These are phyloP conservation scores for Kregervanrija pseudodelftensis DNA, from an alignment of 805 yeast species.

Conservation along the genomic window DNA sequence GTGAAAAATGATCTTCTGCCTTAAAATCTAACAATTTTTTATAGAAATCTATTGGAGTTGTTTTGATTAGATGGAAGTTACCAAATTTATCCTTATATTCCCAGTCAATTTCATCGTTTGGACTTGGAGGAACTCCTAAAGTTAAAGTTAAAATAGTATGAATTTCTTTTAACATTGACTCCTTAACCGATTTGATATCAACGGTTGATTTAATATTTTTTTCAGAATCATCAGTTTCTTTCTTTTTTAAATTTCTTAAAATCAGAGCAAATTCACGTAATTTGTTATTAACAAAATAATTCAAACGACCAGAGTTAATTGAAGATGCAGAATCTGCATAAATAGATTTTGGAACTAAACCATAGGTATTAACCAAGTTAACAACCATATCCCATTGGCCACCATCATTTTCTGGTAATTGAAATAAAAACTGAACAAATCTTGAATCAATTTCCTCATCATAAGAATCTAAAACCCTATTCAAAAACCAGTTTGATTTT, in stretches of 20 bases:
- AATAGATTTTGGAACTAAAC: conserved; percentile 65
- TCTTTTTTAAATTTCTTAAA: conserved; percentile 45
- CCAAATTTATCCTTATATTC: conserved; percentile 70
- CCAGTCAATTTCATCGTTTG: conserved; percentile 62
- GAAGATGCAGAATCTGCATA: conserved; percentile 67
- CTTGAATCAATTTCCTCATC: conserved; percentile 67
- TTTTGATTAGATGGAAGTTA: conserved; percentile 40
- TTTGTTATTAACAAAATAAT: conserved; percentile 60
- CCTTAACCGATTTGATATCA: conserved; percentile 20
- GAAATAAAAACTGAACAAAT: conserved; percentile 55
- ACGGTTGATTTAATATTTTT: conserved; percentile 2
- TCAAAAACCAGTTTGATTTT: conserved; percentile 74
- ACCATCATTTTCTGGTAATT: conserved; percentile 72
- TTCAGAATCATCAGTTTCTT: conserved; percentile 29
- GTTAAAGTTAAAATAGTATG: conserved; percentile 62
- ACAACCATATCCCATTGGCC: conserved; percentile 88
- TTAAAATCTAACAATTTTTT: conserved; percentile 45
- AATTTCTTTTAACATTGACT: conserved; percentile 48
- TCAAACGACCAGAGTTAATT: conserved; percentile 47
- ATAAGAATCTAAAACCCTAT: conserved; percentile 63
- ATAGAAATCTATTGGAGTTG: conserved; percentile 67
- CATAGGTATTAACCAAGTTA: conserved; percentile 70
- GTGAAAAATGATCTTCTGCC: conserved; percentile 49
- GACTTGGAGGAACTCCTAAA: conserved; percentile 75
- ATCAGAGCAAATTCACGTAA: conserved; percentile 72